A percentile compares a stretch with the other conserved stretches of the same genome.
phyloP scores from a whole-genome alignment of 257 asterid species.

The Avicennia marina region DNA sequence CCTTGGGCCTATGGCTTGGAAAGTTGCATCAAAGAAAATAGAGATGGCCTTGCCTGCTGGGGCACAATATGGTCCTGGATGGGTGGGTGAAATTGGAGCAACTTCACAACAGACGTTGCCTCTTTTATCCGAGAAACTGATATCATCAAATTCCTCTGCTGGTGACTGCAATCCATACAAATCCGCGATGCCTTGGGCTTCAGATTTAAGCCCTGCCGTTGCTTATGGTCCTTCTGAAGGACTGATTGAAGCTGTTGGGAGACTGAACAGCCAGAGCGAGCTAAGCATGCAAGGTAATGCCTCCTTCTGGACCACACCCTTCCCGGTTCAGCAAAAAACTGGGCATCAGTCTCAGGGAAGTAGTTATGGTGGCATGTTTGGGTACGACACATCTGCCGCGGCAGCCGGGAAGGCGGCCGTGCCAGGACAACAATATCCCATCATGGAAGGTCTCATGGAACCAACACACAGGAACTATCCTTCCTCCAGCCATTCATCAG shows the following conservation, averaged over 20 bases:
- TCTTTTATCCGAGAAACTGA: constrained; percentile 26
- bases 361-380: constrained; percentile 41
- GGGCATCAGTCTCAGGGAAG: constrained; percentile 38
- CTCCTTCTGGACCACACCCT: constrained; percentile 23
- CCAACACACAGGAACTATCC: constrained; percentile 16
- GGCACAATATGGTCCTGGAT: constrained; percentile 61
- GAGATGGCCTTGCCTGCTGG: constrained; percentile 44
- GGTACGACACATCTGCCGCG: constrained; percentile 26
- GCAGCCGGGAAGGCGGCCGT: constrained; percentile 25
- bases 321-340: constrained; percentile 45
- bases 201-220: constrained; percentile 24
- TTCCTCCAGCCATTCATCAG: too few species aligned
- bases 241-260: constrained; percentile 39
- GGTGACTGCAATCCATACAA: constrained; percentile 24
- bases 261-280: constrained; percentile 39
- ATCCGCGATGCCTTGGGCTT: constrained; percentile 19
- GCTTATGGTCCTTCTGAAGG: constrained; percentile 25
- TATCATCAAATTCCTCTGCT: constrained; percentile 16
- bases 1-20: constrained; percentile 68
- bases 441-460: constrained; percentile 16
- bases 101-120: constrained; percentile 16
- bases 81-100: constrained; percentile 53
- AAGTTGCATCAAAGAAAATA: constrained; percentile 46
- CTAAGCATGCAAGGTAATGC: constrained; percentile 19
- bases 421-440: constrained; percentile 18